Evolutionary conservation across 352 stramenopile species (phyloP), one percentile per base, ranked within the genome.

Genomic region (Phytophthora fragariae): DNA sequence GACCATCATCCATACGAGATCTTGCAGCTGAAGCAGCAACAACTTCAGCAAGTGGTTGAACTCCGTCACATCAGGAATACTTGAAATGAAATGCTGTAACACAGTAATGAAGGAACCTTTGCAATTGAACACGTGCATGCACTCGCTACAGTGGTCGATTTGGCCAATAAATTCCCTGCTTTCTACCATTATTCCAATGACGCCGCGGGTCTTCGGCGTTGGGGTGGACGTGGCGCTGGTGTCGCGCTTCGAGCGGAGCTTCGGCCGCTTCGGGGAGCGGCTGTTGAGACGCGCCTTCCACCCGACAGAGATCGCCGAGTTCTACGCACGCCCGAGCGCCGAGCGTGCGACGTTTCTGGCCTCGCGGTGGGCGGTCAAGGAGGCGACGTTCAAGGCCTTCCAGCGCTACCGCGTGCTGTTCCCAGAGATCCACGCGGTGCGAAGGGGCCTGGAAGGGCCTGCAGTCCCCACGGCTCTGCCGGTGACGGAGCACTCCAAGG

Each of bases 351-450:
- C 73, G 15, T 96, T 88, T 61, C 79, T 96, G 31, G 90, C 90
- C 1, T 94, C 88, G 49, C 85, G 89, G 50, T 96, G 90, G 90
- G 90, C 90, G 7, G 77, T 90, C 21, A 96, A 96, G 58, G 90
- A 96, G 68, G 90, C 90, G 19, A 85, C 86, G 15, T 93, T 88
- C 75, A 96, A 96, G 65, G 90, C 90, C 3, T 96, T 96, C 65
- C 85, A 92, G 63, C 72, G 78, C 14, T 93, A 91, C 57, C 88
- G 90, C 31, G 81, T 96, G 55, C 78, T 84, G 27, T 96, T 96
- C 66, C 88, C 88, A 4, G 90, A 96, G 62, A 90, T 96, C 37
- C 60, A 77, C 44, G 39, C 86, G 52, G 61, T 65, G 9, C 60
- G 62, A 11, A 61, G 66, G 37, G 68, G 66, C 15, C 1, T 62